A percentile compares a stretch with the other conserved stretches of the same genome.
Evolutionary conservation across 2,329 filamentous ascomycete species (phyloP).

Genomic region (Fusarium guadeloupense): DNA sequence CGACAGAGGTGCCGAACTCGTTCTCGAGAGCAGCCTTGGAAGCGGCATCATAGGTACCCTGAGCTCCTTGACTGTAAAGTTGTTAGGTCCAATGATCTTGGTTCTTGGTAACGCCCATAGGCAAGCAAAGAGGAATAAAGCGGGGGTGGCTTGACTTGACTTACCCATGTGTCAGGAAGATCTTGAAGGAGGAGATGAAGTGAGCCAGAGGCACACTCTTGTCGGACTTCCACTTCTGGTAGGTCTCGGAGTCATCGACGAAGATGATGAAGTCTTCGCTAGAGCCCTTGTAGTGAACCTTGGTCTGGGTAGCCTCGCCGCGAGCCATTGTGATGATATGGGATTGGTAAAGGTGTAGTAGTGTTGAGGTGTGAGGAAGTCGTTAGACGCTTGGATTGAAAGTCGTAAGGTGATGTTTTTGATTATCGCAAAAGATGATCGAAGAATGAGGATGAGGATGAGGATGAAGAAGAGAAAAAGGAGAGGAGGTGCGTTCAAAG

Average conservation of each 20-base stretch:
- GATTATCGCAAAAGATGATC: constrained; percentile 1
- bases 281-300: constrained; percentile 85
- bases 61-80: constrained; percentile 76
- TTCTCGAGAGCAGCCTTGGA: constrained; percentile 79
- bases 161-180: constrained; percentile 90
- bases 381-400: constrained; percentile 8
- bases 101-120: background rate
- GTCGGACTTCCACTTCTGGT: constrained; percentile 86
- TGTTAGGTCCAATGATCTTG: constrained; percentile 18
- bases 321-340: constrained; percentile 67
- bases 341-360: constrained; percentile 19
- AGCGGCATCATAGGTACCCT: constrained; percentile 80
- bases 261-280: constrained; percentile 69
- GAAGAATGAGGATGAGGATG: constrained; percentile 26
- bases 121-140: constrained; percentile 3
- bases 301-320: constrained; percentile 75
- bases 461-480: constrained; percentile 15
- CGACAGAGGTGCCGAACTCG: constrained; percentile 84
- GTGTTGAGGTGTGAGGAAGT: constrained; percentile 23
- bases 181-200: constrained; percentile 87
- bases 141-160: constrained; percentile 53
- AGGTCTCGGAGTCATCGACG: constrained; percentile 66
- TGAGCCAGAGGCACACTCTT: constrained; percentile 80
- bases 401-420: background rate
- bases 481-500: constrained; percentile 14